Percentiles rank a stretch among this genome's conserved stretches.
These are phyloP conservation scores for Fusarium fracticaudum DNA, from an alignment of 2,329 filamentous ascomycete species.

Conservation along the genomic window DNA sequence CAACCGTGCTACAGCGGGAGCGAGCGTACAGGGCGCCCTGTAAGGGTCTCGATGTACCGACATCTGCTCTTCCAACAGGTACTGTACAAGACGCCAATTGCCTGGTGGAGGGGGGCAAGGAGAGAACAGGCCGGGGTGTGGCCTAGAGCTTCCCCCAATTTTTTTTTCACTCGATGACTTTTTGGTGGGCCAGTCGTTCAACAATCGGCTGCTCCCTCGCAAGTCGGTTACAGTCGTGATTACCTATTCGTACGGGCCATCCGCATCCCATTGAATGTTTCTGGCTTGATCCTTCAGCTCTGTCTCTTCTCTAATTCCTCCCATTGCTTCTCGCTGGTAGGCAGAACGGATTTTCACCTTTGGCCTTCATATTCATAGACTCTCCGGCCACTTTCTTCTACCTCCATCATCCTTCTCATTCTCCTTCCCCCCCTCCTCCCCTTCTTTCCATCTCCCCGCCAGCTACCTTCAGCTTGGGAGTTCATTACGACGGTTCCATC, in stretches of 20 bases:
- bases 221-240: slow-evolving; percentile 42
- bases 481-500: slow-evolving; percentile 40
- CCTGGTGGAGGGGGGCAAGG: slow-evolving; percentile 21
- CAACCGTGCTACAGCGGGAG: slow-evolving; percentile 29
- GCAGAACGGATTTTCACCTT: slow-evolving; percentile 37
- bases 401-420: slow-evolving; percentile 34
- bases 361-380: slow-evolving; percentile 41
- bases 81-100: slow-evolving; percentile 20
- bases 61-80: slow-evolving; percentile 23
- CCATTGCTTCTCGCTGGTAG: slow-evolving; percentile 42
- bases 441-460: slow-evolving; percentile 32
- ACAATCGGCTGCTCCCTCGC: slow-evolving; percentile 47
- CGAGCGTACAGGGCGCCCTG: slow-evolving; percentile 18
- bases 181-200: slow-evolving; percentile 50
- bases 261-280: slow-evolving; percentile 26
- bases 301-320: slow-evolving; percentile 36
- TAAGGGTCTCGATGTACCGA: slow-evolving; percentile 35
- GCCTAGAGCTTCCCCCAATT: slow-evolving; percentile 47
- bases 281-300: slow-evolving; percentile 27
- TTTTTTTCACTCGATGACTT: slow-evolving; percentile 46
- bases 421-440: slow-evolving; percentile 13
- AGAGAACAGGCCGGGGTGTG: slow-evolving; percentile 34
- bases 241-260: slow-evolving; percentile 42
- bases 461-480: slow-evolving; percentile 43
- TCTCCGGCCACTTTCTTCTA: slow-evolving; percentile 39